Evolutionary conservation across 805 yeast species (phyloP).

Genomic region (Metschnikowia koreensis): DNA sequence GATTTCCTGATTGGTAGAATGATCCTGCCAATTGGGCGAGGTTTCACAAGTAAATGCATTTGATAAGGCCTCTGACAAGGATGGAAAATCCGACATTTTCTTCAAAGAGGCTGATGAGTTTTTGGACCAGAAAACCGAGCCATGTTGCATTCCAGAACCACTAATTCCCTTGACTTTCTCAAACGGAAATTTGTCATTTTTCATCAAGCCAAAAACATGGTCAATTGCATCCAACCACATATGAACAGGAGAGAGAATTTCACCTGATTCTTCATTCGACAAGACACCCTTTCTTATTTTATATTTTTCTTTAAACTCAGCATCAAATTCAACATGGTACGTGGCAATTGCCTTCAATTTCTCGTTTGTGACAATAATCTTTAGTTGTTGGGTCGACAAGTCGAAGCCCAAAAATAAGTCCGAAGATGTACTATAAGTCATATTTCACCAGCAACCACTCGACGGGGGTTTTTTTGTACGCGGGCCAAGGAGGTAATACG

Average conservation of each 20-base stretch:
- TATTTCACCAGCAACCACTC: constrained; percentile 44
- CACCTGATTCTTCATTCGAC: constrained; percentile 50
- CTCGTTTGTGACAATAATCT: constrained; percentile 63
- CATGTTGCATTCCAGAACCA: constrained; percentile 93
- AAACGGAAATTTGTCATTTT: constrained; percentile 54
- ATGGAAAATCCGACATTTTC: constrained; percentile 28
- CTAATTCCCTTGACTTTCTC: constrained; percentile 59
- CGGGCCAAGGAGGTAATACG: constrained; percentile 59
- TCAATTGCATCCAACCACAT: constrained; percentile 90
- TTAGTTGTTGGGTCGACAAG: constrained; percentile 85
- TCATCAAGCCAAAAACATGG: constrained; percentile 52
- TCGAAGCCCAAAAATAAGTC: constrained; percentile 67
- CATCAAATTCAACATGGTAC: constrained; percentile 70
- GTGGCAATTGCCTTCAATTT: constrained; percentile 52
- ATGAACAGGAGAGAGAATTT: constrained; percentile 75
- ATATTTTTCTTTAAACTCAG: constrained; percentile 54
- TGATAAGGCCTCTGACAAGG: constrained; percentile 47
- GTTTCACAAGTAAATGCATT: constrained; percentile 57
- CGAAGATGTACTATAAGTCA: constrained; percentile 16
- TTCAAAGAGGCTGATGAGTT: constrained; percentile 43
- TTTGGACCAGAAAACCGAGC: constrained; percentile 77
- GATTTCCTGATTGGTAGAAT: constrained; percentile 74
- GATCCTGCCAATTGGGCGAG: constrained; percentile 96
- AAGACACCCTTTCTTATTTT: constrained; percentile 73
- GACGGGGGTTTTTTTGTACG: constrained; percentile 49